Evolutionary conservation across 2,329 filamentous ascomycete species (phyloP).

Genomic region (Aspergillus floridensis): DNA sequence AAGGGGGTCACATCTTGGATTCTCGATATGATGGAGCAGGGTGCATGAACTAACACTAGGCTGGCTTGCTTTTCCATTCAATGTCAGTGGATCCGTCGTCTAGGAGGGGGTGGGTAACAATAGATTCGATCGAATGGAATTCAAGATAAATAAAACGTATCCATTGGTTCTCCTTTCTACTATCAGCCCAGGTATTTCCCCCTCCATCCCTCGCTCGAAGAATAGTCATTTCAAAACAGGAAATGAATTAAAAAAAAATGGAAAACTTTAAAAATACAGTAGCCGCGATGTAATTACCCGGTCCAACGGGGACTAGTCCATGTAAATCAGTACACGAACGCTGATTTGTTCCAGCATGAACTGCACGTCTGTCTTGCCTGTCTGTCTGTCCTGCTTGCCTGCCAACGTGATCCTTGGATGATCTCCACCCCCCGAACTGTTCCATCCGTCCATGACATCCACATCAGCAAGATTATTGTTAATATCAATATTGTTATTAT

Average conservation of each 20-base stretch:
- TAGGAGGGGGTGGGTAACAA: background rate
- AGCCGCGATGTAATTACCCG: slow-evolving; percentile 16
- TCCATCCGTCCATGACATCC: slow-evolving; percentile 1
- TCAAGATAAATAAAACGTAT: background rate
- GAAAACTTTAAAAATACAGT: slow-evolving; percentile 5
- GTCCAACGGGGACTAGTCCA: slow-evolving; percentile 14
- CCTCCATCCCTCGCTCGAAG: background rate
- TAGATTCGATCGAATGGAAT: background rate
- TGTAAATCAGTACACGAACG: background rate
- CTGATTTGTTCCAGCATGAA: background rate
- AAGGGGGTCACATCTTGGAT: background rate
- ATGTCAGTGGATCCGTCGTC: background rate
- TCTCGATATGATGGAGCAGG: slow-evolving; percentile 11
- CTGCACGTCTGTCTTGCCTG: slow-evolving; percentile 8
- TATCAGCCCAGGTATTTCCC: background rate
- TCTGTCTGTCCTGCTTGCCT: slow-evolving; percentile 6
- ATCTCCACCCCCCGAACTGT: slow-evolving; percentile 18
- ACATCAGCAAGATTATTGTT: background rate
- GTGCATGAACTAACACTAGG: slow-evolving; percentile 11
- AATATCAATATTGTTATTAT: background rate
- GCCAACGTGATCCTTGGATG: slow-evolving; percentile 20
- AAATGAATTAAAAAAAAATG: slow-evolving; percentile 2
- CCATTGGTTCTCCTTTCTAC: background rate
- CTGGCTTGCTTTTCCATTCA: background rate
- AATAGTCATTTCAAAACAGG: background rate